phyloP scores from a whole-genome alignment of 352 stramenopile genomes.

The Pythium aquatile region DNA sequence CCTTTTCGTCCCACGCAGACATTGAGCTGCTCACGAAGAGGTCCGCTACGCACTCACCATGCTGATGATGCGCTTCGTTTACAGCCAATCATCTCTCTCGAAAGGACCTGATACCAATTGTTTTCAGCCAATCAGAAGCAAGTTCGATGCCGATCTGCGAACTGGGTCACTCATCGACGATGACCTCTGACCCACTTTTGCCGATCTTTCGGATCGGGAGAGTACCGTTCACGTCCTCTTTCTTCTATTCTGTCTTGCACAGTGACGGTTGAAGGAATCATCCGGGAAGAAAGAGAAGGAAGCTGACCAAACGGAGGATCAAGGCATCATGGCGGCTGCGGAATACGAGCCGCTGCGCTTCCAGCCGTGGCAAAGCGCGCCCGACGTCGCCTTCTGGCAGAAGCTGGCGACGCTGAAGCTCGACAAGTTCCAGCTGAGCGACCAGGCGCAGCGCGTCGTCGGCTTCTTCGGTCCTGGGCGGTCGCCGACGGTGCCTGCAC shows the following conservation, averaged over 20 bases:
- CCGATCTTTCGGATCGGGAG: conserved; percentile 7
- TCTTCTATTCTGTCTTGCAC: conserved; percentile 15
- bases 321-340: neutral
- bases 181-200: neutral
- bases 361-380: conserved; percentile 78
- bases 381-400: conserved; percentile 85
- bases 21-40: neutral
- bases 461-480: conserved; percentile 70
- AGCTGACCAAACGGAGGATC: neutral
- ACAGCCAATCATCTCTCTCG: conserved; percentile 12
- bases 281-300: neutral
- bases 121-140: conserved; percentile 16
- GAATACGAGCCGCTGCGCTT: conserved; percentile 59
- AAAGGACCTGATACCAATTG: no score
- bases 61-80: conserved; percentile 11
- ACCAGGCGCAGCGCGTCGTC: conserved; percentile 53
- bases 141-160: neutral
- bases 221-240: neutral
- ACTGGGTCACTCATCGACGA: no score
- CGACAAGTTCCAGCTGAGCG: conserved; percentile 76
- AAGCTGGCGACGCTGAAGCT: conserved; percentile 75
- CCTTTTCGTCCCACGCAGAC: conserved; percentile 4
- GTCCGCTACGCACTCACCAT: conserved; percentile 5
- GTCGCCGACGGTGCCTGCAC: conserved; percentile 55
- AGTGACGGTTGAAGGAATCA: conserved; percentile 25